Base-by-base conservation (phyloP, 2,329 filamentous ascomycete genomes). In the Cytospora piceicola region DNA sequence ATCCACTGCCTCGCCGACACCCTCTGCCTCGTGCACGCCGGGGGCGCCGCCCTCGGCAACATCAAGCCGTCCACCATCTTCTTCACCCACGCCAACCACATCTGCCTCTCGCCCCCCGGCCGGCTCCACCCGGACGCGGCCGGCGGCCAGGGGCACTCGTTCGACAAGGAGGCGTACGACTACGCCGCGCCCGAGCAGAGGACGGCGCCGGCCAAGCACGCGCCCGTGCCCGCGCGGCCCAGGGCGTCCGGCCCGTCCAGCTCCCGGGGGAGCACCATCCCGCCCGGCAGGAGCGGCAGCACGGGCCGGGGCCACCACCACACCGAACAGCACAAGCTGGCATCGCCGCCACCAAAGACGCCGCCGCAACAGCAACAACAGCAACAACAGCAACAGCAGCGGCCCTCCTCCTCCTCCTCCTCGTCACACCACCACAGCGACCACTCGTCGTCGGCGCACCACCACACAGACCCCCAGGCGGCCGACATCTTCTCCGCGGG, bases 401-500 rank as follows among this genome's bases (percentile, higher is more conserved):
- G 46, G 55, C 51, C 76, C 80, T 1, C 80, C 78, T 29, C 78
- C 80, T 1, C 79, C 80, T 42, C 77, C 1, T 15, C 17, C 15
- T 5, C 39, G 20, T 9, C 39, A 20, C 39, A 17, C 20, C 39
- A 42, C 39, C 8, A 17, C 36, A 39, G 15, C 36, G 15, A 39
- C 36, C 12, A 15, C 36, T 5, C 36, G 14, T 4, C 36, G 2
- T 3, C 36, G 14, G n/a, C n/a, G n/a, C n/a, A n/a, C n/a, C 8
- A 9, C 36, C 39, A 11, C 17, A 1, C 83, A 22, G 80, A 84
- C 69, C 80, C 83, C 4, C 84, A 86, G 69, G 83, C 85, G 67
- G 86, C 88, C 54, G 91, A 93, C 73, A 80, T 93, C 24, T 94
- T 90, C 76, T 91, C 89, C 3, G 80, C 93, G 1, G 90, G 87